These are phyloP conservation scores for Cornus suecica DNA, from an alignment of 148 eudicot genomes.

Conservation along the genomic window DNA sequence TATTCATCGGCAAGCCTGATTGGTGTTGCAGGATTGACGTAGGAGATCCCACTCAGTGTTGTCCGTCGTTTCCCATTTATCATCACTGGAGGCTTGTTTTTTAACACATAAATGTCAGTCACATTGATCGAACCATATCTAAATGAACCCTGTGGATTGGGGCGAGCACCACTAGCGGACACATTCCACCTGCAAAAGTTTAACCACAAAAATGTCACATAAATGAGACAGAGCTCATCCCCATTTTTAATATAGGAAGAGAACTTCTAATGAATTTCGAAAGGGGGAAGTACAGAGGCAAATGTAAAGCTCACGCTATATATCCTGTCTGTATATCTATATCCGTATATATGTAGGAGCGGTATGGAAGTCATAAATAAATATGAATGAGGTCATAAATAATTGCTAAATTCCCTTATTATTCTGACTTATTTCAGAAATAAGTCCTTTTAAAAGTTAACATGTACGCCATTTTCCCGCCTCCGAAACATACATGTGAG, in stretches of 20 bases:
- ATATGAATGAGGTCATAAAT: not conserved
- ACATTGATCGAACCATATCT: slow-evolving; percentile 88
- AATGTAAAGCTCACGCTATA: too few species aligned
- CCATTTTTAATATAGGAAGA: not conserved
- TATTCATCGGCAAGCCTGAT: slow-evolving; percentile 85
- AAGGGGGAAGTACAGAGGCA: too few species aligned
- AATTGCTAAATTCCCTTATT: not conserved
- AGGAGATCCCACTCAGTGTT: slow-evolving; percentile 82
- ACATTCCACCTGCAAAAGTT: slow-evolving; percentile 86
- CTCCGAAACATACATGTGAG: too few species aligned
- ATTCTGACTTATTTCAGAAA: not conserved
- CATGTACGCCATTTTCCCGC: too few species aligned
- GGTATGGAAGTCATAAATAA: too few species aligned
- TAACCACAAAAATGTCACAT: not conserved
- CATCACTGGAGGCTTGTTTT: slow-evolving; percentile 65
- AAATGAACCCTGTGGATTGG: slow-evolving; percentile 97
- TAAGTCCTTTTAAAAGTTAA: too few species aligned
- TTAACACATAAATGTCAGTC: slow-evolving; percentile 72
- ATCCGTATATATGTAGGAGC: too few species aligned
- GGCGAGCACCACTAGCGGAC: slow-evolving; percentile 97
- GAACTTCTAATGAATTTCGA: too few species aligned
- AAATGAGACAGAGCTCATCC: not conserved
- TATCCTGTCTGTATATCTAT: too few species aligned
- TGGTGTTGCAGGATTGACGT: slow-evolving; percentile 81
- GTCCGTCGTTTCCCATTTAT: slow-evolving; percentile 59